Percentiles rank a stretch among this genome's conserved stretches.
phyloP scores from a whole-genome alignment of 768 basidiomycete species.

The Tephrocybe sp. region DNA sequence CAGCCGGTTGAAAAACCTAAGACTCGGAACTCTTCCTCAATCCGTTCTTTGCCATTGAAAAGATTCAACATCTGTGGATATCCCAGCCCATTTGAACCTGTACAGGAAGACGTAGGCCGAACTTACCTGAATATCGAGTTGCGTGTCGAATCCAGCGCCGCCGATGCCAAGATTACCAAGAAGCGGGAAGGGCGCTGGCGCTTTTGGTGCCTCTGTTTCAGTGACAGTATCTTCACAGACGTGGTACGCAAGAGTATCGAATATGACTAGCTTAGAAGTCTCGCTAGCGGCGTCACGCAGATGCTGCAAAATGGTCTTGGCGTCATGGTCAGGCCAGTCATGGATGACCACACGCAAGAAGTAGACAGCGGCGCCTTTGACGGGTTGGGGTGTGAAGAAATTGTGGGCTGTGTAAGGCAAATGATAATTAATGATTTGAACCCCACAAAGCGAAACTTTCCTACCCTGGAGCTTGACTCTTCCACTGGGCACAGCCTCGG shows the following conservation, averaged over 20 bases:
- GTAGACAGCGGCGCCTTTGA: slow-evolving; percentile 25
- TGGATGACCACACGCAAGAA: slow-evolving; percentile 31
- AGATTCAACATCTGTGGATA: slow-evolving; percentile 26
- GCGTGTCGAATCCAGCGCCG: slow-evolving; percentile 15
- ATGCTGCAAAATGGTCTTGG: slow-evolving; percentile 25
- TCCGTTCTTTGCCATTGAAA: slow-evolving; percentile 30
- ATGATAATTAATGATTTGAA: background rate
- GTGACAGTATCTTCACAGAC: slow-evolving; percentile 13
- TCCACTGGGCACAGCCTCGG: slow-evolving; percentile 23
- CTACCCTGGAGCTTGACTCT: slow-evolving; percentile 28
- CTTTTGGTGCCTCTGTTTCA: slow-evolving; percentile 4
- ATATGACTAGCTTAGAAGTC: slow-evolving; percentile 24
- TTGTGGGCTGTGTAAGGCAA: slow-evolving; percentile 21
- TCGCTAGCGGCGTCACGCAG: slow-evolving; percentile 22
- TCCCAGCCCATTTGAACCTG: no score
- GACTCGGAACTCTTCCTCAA: slow-evolving; percentile 23
- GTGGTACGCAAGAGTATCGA: slow-evolving; percentile 22
- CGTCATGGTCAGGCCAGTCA: slow-evolving; percentile 26
- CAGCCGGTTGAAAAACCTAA: slow-evolving; percentile 25
- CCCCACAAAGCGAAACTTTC: background rate
- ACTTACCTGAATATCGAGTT: slow-evolving; percentile 26
- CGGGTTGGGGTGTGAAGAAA: slow-evolving; percentile 31
- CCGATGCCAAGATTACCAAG: slow-evolving; percentile 26
- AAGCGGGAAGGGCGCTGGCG: slow-evolving; percentile 22
- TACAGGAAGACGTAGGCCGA: background rate